Conservation (phyloP, 176 grass and related monocot genomes). For the Carex pumila region DNA sequence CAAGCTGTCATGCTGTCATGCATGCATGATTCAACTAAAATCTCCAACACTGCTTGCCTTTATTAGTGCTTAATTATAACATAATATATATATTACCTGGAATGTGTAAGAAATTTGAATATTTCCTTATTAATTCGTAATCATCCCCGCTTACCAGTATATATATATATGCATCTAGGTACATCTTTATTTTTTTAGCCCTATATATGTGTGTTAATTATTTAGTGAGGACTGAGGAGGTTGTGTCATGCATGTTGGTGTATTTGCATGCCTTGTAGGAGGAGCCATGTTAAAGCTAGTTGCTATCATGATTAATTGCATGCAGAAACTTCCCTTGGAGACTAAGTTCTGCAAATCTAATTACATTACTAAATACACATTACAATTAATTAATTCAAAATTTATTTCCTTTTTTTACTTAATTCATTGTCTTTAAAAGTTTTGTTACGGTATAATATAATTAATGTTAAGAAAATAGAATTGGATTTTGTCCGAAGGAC, state of each 20-base stretch:
- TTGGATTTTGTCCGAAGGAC: no score
- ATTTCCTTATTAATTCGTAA: background rate
- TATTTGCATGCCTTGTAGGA: slow-evolving; percentile 24
- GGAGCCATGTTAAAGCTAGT: background rate
- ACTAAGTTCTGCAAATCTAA: slow-evolving; percentile 11
- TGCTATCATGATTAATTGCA: slow-evolving; percentile 11
- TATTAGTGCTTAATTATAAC: background rate
- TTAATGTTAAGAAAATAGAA: no score
- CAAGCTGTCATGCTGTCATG: background rate
- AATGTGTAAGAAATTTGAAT: background rate
- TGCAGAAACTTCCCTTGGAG: slow-evolving; percentile 20
- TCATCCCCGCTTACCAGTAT: background rate
- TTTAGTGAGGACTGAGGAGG: no score
- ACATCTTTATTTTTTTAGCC: no score
- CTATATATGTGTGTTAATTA: no score
- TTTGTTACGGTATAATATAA: background rate
- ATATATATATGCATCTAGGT: no score
- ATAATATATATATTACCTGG: background rate
- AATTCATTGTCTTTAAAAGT: no score
- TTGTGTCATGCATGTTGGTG: background rate
- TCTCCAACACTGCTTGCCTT: background rate
- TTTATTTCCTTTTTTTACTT: no score
- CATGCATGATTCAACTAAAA: slow-evolving; percentile 1
- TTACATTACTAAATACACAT: background rate
- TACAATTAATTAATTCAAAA: background rate